These are phyloP conservation scores for Aspergillus panamensis DNA, from an alignment of 495 filamentous ascomycete species.

Conservation along the genomic window DNA sequence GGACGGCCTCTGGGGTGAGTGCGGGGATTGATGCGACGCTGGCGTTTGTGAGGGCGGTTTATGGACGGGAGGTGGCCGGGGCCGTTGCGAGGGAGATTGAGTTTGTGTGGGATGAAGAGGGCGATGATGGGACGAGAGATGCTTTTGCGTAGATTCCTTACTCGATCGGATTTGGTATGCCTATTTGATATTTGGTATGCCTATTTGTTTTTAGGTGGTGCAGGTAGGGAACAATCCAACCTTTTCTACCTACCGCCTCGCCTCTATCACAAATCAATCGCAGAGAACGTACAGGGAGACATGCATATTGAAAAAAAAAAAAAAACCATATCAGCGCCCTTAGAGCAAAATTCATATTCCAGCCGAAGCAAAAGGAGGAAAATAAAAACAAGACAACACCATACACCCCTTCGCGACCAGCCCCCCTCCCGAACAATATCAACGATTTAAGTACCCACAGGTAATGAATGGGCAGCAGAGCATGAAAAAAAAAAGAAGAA, in stretches of 20 bases:
- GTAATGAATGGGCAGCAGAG: slow-evolving; percentile 8
- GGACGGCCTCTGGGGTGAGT: slow-evolving; percentile 59
- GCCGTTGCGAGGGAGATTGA: slow-evolving; percentile 2
- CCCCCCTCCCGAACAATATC: slow-evolving; percentile 21
- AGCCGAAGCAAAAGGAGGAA: background rate
- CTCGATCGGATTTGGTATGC: no score
- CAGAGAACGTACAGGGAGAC: slow-evolving; percentile 3
- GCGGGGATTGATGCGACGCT: slow-evolving; percentile 63
- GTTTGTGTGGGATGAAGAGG: slow-evolving; percentile 6
- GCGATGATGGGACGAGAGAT: background rate
- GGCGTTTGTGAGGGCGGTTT: slow-evolving; percentile 13
- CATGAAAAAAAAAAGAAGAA: slow-evolving; percentile 8
- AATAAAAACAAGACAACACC: slow-evolving; percentile 19
- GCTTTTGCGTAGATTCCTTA: slow-evolving; percentile 4
- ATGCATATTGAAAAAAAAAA: background rate
- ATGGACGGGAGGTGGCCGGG: slow-evolving; percentile 7
- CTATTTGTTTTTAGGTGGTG: no score
- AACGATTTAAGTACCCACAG: slow-evolving; percentile 10
- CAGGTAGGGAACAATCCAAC: slow-evolving; percentile 9
- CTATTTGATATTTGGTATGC: no score
- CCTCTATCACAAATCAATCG: slow-evolving; percentile 10
- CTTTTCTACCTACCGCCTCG: slow-evolving; percentile 13
- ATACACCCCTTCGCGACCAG: slow-evolving; percentile 24
- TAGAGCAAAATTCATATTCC: slow-evolving; percentile 16
- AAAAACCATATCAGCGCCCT: slow-evolving; percentile 6